Base-by-base conservation (phyloP, 257 asterid genomes). In the Nicotiana noctiflora region DNA sequence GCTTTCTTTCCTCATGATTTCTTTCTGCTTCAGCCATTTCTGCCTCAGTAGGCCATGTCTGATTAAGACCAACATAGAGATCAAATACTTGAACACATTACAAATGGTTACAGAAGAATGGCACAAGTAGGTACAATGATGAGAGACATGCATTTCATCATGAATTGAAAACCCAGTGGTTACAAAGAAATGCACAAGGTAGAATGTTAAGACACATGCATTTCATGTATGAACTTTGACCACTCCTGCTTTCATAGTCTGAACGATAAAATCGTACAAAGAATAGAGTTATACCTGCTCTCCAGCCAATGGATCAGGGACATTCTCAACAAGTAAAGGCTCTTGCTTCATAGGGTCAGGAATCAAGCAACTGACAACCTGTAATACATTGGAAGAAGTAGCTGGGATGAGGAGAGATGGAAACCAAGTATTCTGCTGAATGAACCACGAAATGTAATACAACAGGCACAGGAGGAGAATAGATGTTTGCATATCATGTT, bases 31-130 rank as follows among this genome's bases (percentile, higher is more conserved):
- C 98, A 81, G 92, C 95, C 97, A 94, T 92, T 87, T 96, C 99
- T 79, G 89, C 98, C 86, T 91, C 98, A 17, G 99, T 94, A 4
- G 99, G 99, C 98, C 97, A 96, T 65, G 98, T 96, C 99, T 96
- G 90, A 67, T 85, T 44, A 60, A 64, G 85, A 80, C 44, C 70
- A 76, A 77, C 86, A 86, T 34, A 40, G 31, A 79, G 57, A 34
- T 49, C 76, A 75, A 53, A 2, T 23, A 64, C n/a, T n/a, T 63
- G 51, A 77, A n/a, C 77, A 17, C 44, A 77, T 66, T 51, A 83
- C 17, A 56, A 9, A 77, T 25, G 79, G 70, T 70, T 32, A 75
- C 68, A 80, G 12, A 40, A 66, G 67, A 40, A 59, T 23, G 61
- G 61, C 37, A 23, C 61, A 74, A 74, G 78, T 74, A 74, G 44